These are phyloP conservation scores for Salix brachista DNA, from an alignment of 345 rosid genomes.

Conservation along the genomic window DNA sequence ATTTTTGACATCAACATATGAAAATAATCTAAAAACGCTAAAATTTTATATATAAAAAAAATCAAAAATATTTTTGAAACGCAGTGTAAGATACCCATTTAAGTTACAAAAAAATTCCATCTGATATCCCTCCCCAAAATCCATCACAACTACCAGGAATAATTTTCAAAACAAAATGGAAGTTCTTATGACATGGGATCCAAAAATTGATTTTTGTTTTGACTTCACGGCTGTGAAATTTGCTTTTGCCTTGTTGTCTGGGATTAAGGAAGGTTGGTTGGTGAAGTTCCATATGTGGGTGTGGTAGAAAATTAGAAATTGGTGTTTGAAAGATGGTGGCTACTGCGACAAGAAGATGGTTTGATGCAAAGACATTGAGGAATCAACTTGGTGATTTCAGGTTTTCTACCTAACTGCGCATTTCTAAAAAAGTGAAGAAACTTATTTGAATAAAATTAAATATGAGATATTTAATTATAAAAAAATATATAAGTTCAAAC, in stretches of 20 bases:
- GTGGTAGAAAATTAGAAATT: not conserved
- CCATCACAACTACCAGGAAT: not conserved
- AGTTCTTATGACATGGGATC: not conserved
- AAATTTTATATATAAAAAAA: too few species aligned
- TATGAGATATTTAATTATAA: too few species aligned
- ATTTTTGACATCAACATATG: too few species aligned
- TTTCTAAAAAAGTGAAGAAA: too few species aligned
- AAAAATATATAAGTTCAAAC: too few species aligned
- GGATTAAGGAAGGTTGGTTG: not conserved
- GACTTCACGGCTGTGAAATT: not conserved
- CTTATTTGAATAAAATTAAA: too few species aligned
- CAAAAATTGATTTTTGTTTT: not conserved
- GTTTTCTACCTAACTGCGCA: too few species aligned
- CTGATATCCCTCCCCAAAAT: not conserved
- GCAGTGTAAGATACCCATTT: too few species aligned
- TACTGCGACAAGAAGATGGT: not conserved
- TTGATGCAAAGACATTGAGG: too few species aligned
- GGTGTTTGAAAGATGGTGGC: not conserved
- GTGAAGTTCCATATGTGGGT: not conserved
- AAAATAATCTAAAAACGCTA: too few species aligned
- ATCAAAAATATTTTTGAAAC: too few species aligned
- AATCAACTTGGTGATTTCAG: too few species aligned
- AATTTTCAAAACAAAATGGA: not conserved
- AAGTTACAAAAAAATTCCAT: not conserved
- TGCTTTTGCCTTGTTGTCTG: not conserved